Evolutionary conservation across 1,284 basidiomycete genomes (phyloP).

Genomic region (Termitomyces sp.): DNA sequence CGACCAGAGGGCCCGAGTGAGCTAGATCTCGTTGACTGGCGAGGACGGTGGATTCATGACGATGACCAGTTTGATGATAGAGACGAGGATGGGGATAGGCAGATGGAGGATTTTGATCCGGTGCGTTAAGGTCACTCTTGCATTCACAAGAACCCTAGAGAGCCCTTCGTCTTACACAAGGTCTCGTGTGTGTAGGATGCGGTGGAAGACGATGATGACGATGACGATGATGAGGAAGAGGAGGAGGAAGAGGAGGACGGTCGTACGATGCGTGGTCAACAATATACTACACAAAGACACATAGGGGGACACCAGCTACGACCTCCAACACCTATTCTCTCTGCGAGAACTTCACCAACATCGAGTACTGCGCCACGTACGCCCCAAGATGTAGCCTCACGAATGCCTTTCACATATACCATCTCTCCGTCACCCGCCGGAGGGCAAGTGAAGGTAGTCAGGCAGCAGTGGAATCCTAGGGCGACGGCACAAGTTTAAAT

Average conservation of each 20-base stretch:
- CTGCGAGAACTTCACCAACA: constrained; percentile 46
- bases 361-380: constrained; percentile 30
- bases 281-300: constrained; percentile 22
- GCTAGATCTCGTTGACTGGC: constrained; percentile 82
- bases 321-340: constrained; percentile 27
- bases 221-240: constrained; percentile 52
- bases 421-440: constrained; percentile 21
- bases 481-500: constrained; percentile 30
- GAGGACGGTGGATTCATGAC: constrained; percentile 80
- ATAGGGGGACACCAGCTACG: constrained; percentile 20
- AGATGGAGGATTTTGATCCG: constrained; percentile 80
- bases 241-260: constrained; percentile 46
- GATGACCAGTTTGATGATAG: constrained; percentile 60
- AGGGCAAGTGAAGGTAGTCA: constrained; percentile 45
- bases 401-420: constrained; percentile 19
- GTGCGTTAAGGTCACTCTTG: constrained; percentile 36
- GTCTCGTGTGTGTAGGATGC: constrained; percentile 35
- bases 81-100: constrained; percentile 60
- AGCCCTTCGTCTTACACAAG: constrained; percentile 5
- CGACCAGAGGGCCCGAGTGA: constrained; percentile 78
- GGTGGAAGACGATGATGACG: constrained; percentile 54
- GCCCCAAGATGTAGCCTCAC: constrained; percentile 27
- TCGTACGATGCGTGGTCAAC: constrained; percentile 22
- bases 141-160: constrained; percentile 5
- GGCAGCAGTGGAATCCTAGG: constrained; percentile 41